Conservation (phyloP, 768 basidiomycete genomes). For the Boletus speciosus region DNA sequence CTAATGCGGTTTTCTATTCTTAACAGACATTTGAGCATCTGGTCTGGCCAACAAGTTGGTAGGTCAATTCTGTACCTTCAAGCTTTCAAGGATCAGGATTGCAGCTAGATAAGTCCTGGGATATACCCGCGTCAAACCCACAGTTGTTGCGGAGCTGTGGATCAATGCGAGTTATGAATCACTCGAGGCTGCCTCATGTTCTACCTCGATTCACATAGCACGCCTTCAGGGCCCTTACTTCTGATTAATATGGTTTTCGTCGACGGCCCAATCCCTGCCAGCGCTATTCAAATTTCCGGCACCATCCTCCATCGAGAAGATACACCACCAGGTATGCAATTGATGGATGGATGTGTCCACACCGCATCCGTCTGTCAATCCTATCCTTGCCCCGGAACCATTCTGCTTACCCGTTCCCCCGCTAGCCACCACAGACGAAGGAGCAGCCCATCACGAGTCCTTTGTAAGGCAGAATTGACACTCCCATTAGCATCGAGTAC, state of each 20-base stretch:
- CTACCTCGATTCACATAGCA: background rate
- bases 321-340: background rate
- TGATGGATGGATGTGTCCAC: too few species aligned
- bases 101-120: background rate
- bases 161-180: background rate
- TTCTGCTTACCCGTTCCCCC: too few species aligned
- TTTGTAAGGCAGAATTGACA: background rate
- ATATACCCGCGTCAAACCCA: background rate
- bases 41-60: background rate
- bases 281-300: background rate
- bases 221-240: background rate
- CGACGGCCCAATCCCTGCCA: background rate
- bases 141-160: background rate
- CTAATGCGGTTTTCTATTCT: background rate
- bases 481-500: background rate
- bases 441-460: background rate
- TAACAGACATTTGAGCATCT: background rate
- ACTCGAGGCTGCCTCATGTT: background rate
- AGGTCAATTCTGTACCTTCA: background rate
- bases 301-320: background rate
- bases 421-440: background rate
- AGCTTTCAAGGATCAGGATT: background rate
- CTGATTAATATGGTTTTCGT: background rate
- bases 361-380: background rate
- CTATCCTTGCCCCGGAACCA: too few species aligned